phyloP scores from a whole-genome alignment of 2,329 filamentous ascomycete species.

The Ceratocystis eucalypticola region DNA sequence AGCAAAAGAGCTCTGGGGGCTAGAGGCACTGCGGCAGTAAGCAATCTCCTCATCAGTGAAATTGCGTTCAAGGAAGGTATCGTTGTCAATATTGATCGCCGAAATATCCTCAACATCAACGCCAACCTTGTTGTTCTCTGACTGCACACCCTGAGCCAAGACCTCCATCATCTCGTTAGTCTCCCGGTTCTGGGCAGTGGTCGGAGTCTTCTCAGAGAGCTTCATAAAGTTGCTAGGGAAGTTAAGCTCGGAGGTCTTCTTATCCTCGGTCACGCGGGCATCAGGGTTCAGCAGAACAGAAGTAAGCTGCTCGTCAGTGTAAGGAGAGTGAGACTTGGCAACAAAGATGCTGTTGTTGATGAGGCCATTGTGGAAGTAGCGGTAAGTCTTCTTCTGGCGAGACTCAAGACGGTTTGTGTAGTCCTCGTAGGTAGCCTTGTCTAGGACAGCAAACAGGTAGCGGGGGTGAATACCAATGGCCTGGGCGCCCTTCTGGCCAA shows the following conservation, averaged over 20 bases:
- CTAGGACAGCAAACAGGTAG: slow-evolving; percentile 90
- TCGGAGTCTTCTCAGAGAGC: slow-evolving; percentile 42
- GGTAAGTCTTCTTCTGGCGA: slow-evolving; percentile 95
- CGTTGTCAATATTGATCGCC: slow-evolving; percentile 82
- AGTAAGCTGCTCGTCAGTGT: slow-evolving; percentile 73
- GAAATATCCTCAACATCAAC: slow-evolving; percentile 86
- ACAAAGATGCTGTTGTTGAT: slow-evolving; percentile 98
- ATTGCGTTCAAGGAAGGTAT: slow-evolving; percentile 88
- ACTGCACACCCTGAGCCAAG: slow-evolving; percentile 52
- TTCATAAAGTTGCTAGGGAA: slow-evolving; percentile 61
- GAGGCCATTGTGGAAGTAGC: slow-evolving; percentile 95
- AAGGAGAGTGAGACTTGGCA: slow-evolving; percentile 83
- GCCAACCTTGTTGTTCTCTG: slow-evolving; percentile 64
- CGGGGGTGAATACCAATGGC: slow-evolving; percentile 93
- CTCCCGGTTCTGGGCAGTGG: slow-evolving; percentile 40
- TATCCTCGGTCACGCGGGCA: slow-evolving; percentile 70
- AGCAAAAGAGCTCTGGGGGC: slow-evolving; percentile 79
- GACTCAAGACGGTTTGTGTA: slow-evolving; percentile 85
- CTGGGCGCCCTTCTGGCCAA: slow-evolving; percentile 97
- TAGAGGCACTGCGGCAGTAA: slow-evolving; percentile 71
- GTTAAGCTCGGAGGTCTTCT: slow-evolving; percentile 67
- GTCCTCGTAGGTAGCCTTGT: slow-evolving; percentile 63
- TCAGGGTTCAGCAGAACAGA: slow-evolving; percentile 88
- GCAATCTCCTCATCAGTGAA: slow-evolving; percentile 74
- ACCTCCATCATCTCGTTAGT: slow-evolving; percentile 66